phyloP scores from a whole-genome alignment of 495 filamentous ascomycete genomes.

The Xylaria scruposa region DNA sequence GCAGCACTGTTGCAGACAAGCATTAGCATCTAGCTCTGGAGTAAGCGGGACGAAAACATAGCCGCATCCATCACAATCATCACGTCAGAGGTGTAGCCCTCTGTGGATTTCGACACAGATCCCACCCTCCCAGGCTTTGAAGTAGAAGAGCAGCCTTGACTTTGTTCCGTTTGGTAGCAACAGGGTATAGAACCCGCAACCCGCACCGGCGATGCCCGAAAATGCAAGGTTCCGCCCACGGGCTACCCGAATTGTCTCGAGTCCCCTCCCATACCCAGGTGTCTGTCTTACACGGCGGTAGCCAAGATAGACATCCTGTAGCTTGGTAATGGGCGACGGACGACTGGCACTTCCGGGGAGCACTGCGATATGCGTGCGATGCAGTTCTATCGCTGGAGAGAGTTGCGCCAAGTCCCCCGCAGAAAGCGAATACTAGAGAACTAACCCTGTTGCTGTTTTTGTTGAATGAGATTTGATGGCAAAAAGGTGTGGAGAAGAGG shows the following conservation, averaged over 20 bases:
- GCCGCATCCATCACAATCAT: constrained; percentile 8
- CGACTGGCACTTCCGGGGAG: constrained; percentile 9
- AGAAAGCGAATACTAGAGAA: constrained; percentile 12
- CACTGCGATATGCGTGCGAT: constrained; percentile 14
- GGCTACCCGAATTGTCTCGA: not conserved
- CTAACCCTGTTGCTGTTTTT: constrained; percentile 2
- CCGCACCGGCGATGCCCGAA: constrained; percentile 4
- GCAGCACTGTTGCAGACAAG: not conserved
- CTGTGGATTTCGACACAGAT: too few relatives aligned
- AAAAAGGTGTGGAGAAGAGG: too few relatives aligned
- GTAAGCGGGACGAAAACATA: constrained; percentile 8
- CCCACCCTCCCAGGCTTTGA: constrained; percentile 13
- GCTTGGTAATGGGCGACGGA: constrained; percentile 10
- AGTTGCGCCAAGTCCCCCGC: constrained; percentile 7
- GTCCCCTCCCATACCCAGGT: constrained; percentile 16
- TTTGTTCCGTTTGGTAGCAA: constrained; percentile 6
- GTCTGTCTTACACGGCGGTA: not conserved
- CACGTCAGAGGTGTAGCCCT: constrained; percentile 6
- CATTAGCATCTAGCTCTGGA: constrained; percentile 9
- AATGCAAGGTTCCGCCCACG: constrained; percentile 11
- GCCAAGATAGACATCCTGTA: constrained; percentile 8
- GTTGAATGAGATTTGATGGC: constrained; percentile 1
- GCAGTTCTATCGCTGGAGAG: constrained; percentile 11
- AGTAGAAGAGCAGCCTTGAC: constrained; percentile 11
- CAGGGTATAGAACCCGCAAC: constrained; percentile 4